Conservation (phyloP, 106 monocot genomes). For the Dioscorea dumetorum region DNA sequence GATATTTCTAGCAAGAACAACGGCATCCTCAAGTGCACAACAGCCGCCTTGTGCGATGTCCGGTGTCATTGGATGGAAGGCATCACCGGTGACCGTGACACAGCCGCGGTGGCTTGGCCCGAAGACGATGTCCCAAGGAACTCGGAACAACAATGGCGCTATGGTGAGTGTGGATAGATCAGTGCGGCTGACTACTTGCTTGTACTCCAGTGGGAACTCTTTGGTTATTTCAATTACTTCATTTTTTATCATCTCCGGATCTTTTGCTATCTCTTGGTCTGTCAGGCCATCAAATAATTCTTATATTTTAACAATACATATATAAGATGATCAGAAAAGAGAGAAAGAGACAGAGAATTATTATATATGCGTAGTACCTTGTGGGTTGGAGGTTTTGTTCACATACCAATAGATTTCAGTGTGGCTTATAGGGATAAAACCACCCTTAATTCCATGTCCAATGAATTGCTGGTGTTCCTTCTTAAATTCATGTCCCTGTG, state of each 20-base stretch:
- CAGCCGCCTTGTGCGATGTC: slow-evolving; percentile 30
- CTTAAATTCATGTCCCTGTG: slow-evolving; percentile 30
- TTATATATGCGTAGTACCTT: too few species aligned
- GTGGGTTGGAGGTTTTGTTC: background rate
- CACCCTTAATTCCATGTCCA: slow-evolving; percentile 23
- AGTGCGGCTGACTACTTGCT: background rate
- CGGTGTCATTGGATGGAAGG: slow-evolving; percentile 31
- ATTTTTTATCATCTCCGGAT: slow-evolving; percentile 14
- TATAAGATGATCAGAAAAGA: too few species aligned
- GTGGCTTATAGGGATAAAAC: slow-evolving; percentile 25
- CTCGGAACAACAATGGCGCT: slow-evolving; percentile 17
- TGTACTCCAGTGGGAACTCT: slow-evolving; percentile 13
- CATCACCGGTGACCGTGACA: slow-evolving; percentile 29
- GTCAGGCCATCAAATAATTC: too few species aligned
- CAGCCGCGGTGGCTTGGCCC: slow-evolving; percentile 5
- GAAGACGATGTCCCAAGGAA: slow-evolving; percentile 24
- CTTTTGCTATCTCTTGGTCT: slow-evolving; percentile 19
- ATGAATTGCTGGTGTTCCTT: slow-evolving; percentile 22
- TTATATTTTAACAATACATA: too few species aligned
- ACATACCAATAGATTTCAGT: slow-evolving; percentile 32
- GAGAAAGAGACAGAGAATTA: too few species aligned
- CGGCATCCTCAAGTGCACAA: slow-evolving; percentile 27
- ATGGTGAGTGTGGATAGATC: slow-evolving; percentile 13
- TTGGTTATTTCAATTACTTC: slow-evolving; percentile 10
- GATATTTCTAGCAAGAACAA: slow-evolving; percentile 22